Evolutionary conservation across 2,329 filamentous ascomycete species (phyloP).

Genomic region (Didymella lethalis): DNA sequence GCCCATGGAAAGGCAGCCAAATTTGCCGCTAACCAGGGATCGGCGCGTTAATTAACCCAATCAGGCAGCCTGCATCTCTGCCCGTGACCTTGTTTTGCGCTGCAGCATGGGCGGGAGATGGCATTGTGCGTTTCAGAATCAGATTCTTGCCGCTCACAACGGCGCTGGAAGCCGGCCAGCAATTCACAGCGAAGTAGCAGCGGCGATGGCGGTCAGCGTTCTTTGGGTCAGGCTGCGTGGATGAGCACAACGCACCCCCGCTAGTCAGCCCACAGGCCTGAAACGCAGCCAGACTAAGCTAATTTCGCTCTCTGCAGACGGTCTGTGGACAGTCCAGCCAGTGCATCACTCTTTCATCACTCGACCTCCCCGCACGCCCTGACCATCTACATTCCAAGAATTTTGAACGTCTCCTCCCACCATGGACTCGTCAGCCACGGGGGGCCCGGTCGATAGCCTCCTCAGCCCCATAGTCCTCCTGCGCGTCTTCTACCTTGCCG

Average conservation of each 20-base stretch:
- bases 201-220: neutral
- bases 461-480: slow-evolving; percentile 35
- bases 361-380: slow-evolving; percentile 15
- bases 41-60: slow-evolving; percentile 26
- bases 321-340: slow-evolving; percentile 1
- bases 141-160: neutral
- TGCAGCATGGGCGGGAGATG: slow-evolving; percentile 1
- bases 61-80: slow-evolving; percentile 11
- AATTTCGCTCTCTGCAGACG: neutral
- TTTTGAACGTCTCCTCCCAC: neutral
- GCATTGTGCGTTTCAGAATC: slow-evolving; percentile 2
- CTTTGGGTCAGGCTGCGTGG: neutral
- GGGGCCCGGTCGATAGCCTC: slow-evolving; percentile 18
- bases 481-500: slow-evolving; percentile 50
- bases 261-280: slow-evolving; percentile 1
- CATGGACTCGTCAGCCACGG: slow-evolving; percentile 8
- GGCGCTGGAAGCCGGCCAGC: neutral
- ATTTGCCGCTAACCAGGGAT: slow-evolving; percentile 24
- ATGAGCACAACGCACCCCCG: neutral
- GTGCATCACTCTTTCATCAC: slow-evolving; percentile 30
- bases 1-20: slow-evolving; percentile 16
- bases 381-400: neutral
- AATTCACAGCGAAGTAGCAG: neutral
- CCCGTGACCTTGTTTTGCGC: slow-evolving; percentile 5
- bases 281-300: slow-evolving; percentile 10